Evolutionary conservation across 1,284 basidiomycete species (phyloP).

Genomic region (Marasmius fiardii): DNA sequence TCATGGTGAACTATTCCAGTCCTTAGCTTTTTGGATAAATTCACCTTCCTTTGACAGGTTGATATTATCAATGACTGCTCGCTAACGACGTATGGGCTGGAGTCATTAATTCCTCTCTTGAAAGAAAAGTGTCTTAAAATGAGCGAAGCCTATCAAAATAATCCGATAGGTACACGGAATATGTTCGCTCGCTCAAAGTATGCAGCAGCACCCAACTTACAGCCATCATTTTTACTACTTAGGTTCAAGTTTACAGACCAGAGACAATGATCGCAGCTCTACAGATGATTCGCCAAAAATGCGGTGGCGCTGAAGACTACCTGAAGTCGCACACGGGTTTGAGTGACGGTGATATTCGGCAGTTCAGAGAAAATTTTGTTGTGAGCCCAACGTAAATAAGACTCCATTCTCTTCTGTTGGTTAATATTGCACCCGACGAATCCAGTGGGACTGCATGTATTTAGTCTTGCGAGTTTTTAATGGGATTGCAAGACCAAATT

Average conservation of each 20-base stretch:
- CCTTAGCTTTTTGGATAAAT: background rate
- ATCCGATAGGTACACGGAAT: conserved; percentile 33
- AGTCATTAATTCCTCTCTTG: conserved; percentile 30
- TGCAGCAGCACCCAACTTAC: conserved; percentile 3
- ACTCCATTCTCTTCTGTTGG: no score
- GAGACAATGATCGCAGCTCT: conserved; percentile 34
- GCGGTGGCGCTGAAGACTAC: conserved; percentile 34
- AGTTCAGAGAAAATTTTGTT: conserved; percentile 23
- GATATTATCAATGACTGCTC: conserved; percentile 38
- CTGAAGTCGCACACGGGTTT: conserved; percentile 26
- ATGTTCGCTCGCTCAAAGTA: conserved; percentile 36
- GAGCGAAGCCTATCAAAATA: conserved; percentile 30
- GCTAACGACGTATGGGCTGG: conserved; percentile 35
- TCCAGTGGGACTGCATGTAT: no score
- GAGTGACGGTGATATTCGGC: conserved; percentile 29
- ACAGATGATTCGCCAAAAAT: conserved; percentile 30
- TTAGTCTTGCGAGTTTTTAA: no score
- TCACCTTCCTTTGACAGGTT: conserved; percentile 23
- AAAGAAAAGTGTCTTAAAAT: conserved; percentile 27
- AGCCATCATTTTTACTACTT: background rate
- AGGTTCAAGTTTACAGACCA: conserved; percentile 20
- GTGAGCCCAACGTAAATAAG: background rate
- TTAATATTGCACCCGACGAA: no score
- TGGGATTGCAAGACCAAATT: no score
- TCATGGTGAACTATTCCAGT: conserved; percentile 24